These are phyloP conservation scores for Gossypium stocksii DNA, from an alignment of 345 rosid species.

Conservation along the genomic window DNA sequence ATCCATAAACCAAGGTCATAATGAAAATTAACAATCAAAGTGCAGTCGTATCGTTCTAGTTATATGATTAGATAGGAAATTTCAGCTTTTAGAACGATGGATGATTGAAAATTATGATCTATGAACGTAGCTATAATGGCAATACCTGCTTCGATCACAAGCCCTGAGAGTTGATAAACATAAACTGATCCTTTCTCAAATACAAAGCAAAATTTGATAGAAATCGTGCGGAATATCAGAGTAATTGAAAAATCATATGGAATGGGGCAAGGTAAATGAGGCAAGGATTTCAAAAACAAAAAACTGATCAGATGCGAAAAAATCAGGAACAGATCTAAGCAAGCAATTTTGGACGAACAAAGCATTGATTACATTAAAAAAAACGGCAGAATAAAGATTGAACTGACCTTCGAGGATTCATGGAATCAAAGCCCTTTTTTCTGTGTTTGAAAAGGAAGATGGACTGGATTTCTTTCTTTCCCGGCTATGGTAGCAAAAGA, in stretches of 20 bases:
- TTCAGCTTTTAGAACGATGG: not conserved
- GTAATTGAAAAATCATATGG: not conserved
- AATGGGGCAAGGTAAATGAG: not conserved
- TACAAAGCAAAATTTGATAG: not conserved
- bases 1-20: not conserved
- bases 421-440: conserved; percentile 15
- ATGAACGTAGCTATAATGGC: not conserved
- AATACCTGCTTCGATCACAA: not conserved
- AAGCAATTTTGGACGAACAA: not conserved
- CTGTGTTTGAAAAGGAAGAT: conserved; percentile 3
- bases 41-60: not conserved
- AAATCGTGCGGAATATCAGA: not conserved
- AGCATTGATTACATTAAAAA: not conserved
- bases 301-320: not conserved
- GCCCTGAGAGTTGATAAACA: not conserved
- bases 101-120: not conserved
- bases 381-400: not conserved
- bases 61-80: not conserved
- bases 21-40: not conserved
- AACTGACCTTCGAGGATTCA: conserved; percentile 65
- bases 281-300: not conserved
- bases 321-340: conserved; percentile 3
- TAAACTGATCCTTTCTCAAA: not conserved
- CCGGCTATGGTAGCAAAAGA: too few species aligned
- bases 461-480: not conserved